phyloP scores from a whole-genome alignment of 129 eudicot species.

The sunflower (Helianthus annuus) region HanXRQr2.0-SUNRISE NC_035433.2:144544721-144545220 shows the following conservation, averaged over 20 bases:
- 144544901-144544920: too few species aligned
- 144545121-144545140: conserved; percentile 85
- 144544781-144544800: conserved; percentile 66
- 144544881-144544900: conserved; percentile 86
- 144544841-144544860: conserved; percentile 22
- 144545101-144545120: conserved; percentile 96
- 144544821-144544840: conserved; percentile 83
- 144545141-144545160: conserved; percentile 76
- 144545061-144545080: conserved; percentile 83
- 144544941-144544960: conserved; percentile 82
- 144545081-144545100: conserved; percentile 91
- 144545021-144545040: conserved; percentile 59
- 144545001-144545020: conserved; percentile 82
- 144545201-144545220: too few species aligned
- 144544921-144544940: conserved; percentile 81
- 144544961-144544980: conserved; percentile 84
- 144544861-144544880: not conserved
- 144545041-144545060: conserved; percentile 69
- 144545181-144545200: conserved; percentile 43
- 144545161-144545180: conserved; percentile 83
- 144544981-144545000: conserved; percentile 62
- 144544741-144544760: conserved; percentile 84
- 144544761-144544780: conserved; percentile 79
- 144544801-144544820: conserved; percentile 87
- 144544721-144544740: conserved; percentile 84